Percentiles rank a stretch among this genome's conserved stretches.
Evolutionary conservation across 495 filamentous ascomycete genomes (phyloP).

Genomic region (Podospora pseudopauciseta): DNA sequence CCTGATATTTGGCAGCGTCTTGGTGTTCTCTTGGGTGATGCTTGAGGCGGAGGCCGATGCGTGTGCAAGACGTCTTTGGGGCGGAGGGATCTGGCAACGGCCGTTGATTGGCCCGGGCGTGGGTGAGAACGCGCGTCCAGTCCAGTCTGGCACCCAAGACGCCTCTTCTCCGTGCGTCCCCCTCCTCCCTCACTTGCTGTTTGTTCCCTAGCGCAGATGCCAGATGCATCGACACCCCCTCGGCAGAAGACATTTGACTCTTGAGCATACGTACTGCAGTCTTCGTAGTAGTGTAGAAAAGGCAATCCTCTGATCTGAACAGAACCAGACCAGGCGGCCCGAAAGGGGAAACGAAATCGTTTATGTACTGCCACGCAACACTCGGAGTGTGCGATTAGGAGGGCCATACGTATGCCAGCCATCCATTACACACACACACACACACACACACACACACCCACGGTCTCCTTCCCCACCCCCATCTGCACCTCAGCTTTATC

Average conservation of each 20-base stretch:
- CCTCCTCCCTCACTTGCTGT: slow-evolving; percentile 11
- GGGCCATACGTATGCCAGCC: slow-evolving; percentile 26
- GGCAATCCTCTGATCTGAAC: neutral
- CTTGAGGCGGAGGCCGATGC: slow-evolving; percentile 24
- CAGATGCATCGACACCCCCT: neutral
- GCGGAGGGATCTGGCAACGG: slow-evolving; percentile 24
- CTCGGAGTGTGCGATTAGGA: slow-evolving; percentile 21
- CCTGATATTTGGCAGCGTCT: slow-evolving; percentile 2
- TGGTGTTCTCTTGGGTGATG: slow-evolving; percentile 10
- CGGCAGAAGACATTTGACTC: neutral
- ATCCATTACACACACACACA: slow-evolving; percentile 15
- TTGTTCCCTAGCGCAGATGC: slow-evolving; percentile 14
- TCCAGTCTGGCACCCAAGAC: slow-evolving; percentile 14
- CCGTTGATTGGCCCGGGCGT: slow-evolving; percentile 22
- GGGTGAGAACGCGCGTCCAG: slow-evolving; percentile 31
- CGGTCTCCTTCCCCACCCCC: slow-evolving; percentile 18
- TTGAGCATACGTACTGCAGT: slow-evolving; percentile 10
- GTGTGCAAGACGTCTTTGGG: slow-evolving; percentile 26
- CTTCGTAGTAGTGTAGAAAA: neutral
- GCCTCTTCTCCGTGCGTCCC: slow-evolving; percentile 19
- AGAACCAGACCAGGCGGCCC: neutral
- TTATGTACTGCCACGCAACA: slow-evolving; percentile 29
- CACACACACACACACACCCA: slow-evolving; percentile 15
- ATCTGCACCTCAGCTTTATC: slow-evolving; percentile 30
- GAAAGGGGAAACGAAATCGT: neutral